phyloP scores from a whole-genome alignment of 352 stramenopile species.

The Globisporangium iwayamae region DNA sequence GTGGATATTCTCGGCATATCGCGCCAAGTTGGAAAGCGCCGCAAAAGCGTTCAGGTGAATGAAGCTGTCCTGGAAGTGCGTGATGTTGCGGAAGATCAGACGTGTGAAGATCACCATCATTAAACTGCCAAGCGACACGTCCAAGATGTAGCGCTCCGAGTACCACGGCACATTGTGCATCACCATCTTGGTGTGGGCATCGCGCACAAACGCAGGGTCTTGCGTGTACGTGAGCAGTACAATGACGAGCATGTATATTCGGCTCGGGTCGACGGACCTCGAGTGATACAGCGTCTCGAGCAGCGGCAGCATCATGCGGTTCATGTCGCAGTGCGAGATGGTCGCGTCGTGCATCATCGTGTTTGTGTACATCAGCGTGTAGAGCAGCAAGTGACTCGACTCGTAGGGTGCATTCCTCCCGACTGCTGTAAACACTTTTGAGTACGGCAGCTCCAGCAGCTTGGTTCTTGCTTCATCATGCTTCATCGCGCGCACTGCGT shows the following conservation, averaged over 20 bases:
- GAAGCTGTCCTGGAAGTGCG: slow-evolving; percentile 74
- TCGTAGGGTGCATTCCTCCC: slow-evolving; percentile 60
- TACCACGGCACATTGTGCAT: slow-evolving; percentile 71
- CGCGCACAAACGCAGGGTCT: slow-evolving; percentile 50
- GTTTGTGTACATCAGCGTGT: slow-evolving; percentile 70
- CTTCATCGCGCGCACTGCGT: slow-evolving; percentile 16
- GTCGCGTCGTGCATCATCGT: slow-evolving; percentile 46
- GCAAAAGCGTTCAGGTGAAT: slow-evolving; percentile 77
- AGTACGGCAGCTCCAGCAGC: slow-evolving; percentile 38
- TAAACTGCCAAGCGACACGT: slow-evolving; percentile 68
- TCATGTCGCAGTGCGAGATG: slow-evolving; percentile 40
- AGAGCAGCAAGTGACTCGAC: slow-evolving; percentile 65
- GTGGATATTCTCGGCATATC: slow-evolving; percentile 69
- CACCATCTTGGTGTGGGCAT: slow-evolving; percentile 58
- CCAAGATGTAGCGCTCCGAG: slow-evolving; percentile 71
- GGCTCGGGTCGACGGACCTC: slow-evolving; percentile 53
- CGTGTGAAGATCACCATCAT: slow-evolving; percentile 80
- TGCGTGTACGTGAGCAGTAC: slow-evolving; percentile 69
- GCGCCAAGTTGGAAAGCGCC: slow-evolving; percentile 67
- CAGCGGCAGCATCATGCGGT: slow-evolving; percentile 54
- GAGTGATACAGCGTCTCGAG: slow-evolving; percentile 71
- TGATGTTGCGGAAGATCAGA: slow-evolving; percentile 76
- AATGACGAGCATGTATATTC: slow-evolving; percentile 73
- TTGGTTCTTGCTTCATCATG: slow-evolving; percentile 27
- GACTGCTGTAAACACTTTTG: slow-evolving; percentile 46